Evolutionary conservation across 768 basidiomycete genomes (phyloP), one percentile per base, ranked within the genome.

Genomic region (Leccinum obscurum): DNA sequence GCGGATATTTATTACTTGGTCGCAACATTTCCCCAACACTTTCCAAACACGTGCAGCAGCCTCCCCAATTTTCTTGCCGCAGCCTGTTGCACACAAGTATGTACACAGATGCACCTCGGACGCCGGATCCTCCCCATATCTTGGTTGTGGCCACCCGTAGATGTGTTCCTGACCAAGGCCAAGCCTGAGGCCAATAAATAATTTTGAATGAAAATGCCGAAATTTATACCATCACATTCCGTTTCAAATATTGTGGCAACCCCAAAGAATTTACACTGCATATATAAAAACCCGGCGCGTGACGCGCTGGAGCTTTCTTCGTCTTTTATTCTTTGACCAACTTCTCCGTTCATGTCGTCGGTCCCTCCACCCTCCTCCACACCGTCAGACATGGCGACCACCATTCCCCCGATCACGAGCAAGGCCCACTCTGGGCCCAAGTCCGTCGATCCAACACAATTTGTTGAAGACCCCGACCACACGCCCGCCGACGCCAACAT

Each of bases 401-500:
- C 58, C 1, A 53, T 67, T 3, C 64, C 62, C 46, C 26, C 58
- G 32, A 60, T 67, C 39, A 60, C 50, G 4, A n/a, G 52, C 41
- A 64, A 58, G 49, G 44, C n/a, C 15, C 24, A 34, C n/a, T 10
- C 37, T 15, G 44, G 15, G 0, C 17, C 24, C 26, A 61, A 62
- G 52, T 56, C 58, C 3, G 48, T 60, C 6, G 52, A 61, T 46
- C 13, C 59, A 1, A 13, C 35, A 6, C 57, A 55, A 1, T 69
- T 69, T 11, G 66, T 71, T 20, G 67, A 72, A 1, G 61, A 74
- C 54, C 69, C 73, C 6, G 74, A 71, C 0, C 64, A 71, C 28
- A 28, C 56, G 7, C 83, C 82, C 54, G 72, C 75, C 62, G 86
- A 87, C 71, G 71, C 81, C 66, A 80, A 84, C 69, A 85, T 91